A percentile compares a stretch with the other conserved stretches of the same genome.
phyloP scores from a whole-genome alignment of 2,329 filamentous ascomycete species.

The Aspergillus fijiensis region DNA sequence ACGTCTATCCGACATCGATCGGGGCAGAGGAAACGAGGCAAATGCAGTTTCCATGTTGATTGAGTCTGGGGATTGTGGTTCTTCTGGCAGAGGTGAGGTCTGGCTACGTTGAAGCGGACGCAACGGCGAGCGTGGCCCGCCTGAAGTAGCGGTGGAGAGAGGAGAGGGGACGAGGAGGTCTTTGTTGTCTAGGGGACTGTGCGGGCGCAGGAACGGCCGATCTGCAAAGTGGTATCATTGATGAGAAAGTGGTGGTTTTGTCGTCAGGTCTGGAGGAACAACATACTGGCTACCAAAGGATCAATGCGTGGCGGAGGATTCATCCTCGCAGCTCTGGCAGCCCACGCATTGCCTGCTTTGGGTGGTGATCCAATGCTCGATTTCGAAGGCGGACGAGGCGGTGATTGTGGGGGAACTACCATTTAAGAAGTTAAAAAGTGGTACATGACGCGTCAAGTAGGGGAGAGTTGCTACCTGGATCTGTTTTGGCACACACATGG shows the following conservation, averaged over 20 bases:
- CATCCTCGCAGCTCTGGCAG: conserved; percentile 46
- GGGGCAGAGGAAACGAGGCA: conserved; percentile 52
- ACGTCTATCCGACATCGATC: conserved; percentile 26
- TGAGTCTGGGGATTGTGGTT: conserved; percentile 48
- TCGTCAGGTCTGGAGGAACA: not conserved
- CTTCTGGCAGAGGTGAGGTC: conserved; percentile 39
- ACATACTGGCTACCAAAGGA: conserved; percentile 58
- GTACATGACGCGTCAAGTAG: conserved; percentile 1
- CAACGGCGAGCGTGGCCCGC: conserved; percentile 44
- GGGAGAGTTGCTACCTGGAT: conserved; percentile 36
- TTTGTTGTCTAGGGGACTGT: conserved; percentile 61
- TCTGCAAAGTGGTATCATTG: conserved; percentile 29
- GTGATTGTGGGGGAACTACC: conserved; percentile 13
- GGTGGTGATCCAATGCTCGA: conserved; percentile 27
- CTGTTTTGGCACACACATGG: conserved; percentile 64
- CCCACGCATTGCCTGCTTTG: conserved; percentile 21
- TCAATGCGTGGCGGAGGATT: conserved; percentile 57
- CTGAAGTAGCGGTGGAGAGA: conserved; percentile 51
- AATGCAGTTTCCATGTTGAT: conserved; percentile 54
- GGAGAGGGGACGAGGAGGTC: conserved; percentile 65
- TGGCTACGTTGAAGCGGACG: conserved; percentile 38
- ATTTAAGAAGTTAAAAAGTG: conserved; percentile 8
- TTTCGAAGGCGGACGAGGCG: conserved; percentile 30
- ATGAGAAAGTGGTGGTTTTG: not conserved
- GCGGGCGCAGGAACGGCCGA: conserved; percentile 46